These are phyloP conservation scores for Chaetomium globosum DNA, from an alignment of 2,329 filamentous ascomycete genomes.

Conservation along the genomic window DNA sequence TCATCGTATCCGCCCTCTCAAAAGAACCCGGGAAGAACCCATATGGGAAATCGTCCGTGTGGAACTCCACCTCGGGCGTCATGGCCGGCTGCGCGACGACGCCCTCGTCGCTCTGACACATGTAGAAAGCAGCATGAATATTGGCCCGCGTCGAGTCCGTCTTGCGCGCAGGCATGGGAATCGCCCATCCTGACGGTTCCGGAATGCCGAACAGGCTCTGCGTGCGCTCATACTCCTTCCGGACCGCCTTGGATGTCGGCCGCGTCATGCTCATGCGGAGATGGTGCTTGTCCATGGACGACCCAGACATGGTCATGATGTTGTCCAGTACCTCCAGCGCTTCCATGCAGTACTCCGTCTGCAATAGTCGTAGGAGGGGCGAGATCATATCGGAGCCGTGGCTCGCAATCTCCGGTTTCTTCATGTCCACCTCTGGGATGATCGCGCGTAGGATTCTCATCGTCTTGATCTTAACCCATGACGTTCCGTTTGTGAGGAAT, in stretches of 20 bases:
- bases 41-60: conserved; percentile 82
- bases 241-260: conserved; percentile 78
- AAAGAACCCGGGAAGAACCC: conserved; percentile 71
- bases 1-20: conserved; percentile 85
- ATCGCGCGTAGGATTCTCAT: conserved; percentile 86
- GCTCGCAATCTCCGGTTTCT: conserved; percentile 81
- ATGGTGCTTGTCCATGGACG: conserved; percentile 90
- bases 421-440: conserved; percentile 91
- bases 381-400: conserved; percentile 96
- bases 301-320: conserved; percentile 91
- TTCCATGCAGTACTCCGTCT: conserved; percentile 92
- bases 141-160: conserved; percentile 85
- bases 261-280: conserved; percentile 98
- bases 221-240: conserved; percentile 92
- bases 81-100: conserved; percentile 61
- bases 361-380: conserved; percentile 81
- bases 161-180: conserved; percentile 88
- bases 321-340: conserved; percentile 90
- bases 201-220: conserved; percentile 96
- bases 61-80: conserved; percentile 89
- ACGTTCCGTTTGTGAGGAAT: conserved; percentile 80
- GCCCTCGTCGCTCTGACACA: conserved; percentile 72
- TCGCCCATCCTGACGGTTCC: conserved; percentile 93
- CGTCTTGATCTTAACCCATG: conserved; percentile 90
- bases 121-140: conserved; percentile 95